These are phyloP conservation scores for Gorgonomyces haynaldii DNA, from an alignment of 192 early-diverging fungal genomes.

Conservation along the genomic window DNA sequence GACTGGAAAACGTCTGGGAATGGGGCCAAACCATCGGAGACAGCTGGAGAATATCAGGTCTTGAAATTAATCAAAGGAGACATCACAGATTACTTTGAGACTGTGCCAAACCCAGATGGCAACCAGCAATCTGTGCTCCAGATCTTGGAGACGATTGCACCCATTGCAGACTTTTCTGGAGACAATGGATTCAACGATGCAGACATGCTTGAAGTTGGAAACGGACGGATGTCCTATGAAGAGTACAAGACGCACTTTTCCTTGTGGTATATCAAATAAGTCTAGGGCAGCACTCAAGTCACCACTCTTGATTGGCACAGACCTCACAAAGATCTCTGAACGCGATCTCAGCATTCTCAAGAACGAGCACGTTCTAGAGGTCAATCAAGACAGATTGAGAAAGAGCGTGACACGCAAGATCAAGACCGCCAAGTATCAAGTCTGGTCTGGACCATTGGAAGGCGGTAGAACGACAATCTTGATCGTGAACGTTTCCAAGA, in stretches of 20 bases:
- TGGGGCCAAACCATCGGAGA: conserved; percentile 43
- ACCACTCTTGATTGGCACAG: conserved; percentile 47
- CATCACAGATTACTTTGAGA: conserved; percentile 17
- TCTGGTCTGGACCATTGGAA: too few relatives aligned
- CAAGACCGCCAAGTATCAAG: too few relatives aligned
- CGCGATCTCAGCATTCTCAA: conserved; percentile 15
- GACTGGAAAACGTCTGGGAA: conserved; percentile 27
- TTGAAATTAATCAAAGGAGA: too few relatives aligned
- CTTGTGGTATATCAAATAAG: conserved; percentile 42
- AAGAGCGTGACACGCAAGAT: too few relatives aligned
- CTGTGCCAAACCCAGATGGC: conserved; percentile 8
- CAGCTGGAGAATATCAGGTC: conserved; percentile 17
- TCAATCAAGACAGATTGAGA: conserved; percentile 53
- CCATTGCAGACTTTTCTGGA: conserved; percentile 10
- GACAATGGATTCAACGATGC: conserved; percentile 41
- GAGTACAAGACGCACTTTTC: conserved; percentile 42
- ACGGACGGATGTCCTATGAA: conserved; percentile 28
- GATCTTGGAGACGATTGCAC: conserved; percentile 19
- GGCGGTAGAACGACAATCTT: too few relatives aligned
- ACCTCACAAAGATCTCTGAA: conserved; percentile 24
- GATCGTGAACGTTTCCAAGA: too few relatives aligned
- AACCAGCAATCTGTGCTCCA: conserved; percentile 16
- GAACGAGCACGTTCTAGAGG: conserved; percentile 39
- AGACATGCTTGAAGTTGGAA: conserved; percentile 48
- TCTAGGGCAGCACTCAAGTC: conserved; percentile 42